Evolutionary conservation across 2,329 filamentous ascomycete species (phyloP), one percentile per base, ranked within the genome.

Genomic region (Phaeophleospora eucalypticola): DNA sequence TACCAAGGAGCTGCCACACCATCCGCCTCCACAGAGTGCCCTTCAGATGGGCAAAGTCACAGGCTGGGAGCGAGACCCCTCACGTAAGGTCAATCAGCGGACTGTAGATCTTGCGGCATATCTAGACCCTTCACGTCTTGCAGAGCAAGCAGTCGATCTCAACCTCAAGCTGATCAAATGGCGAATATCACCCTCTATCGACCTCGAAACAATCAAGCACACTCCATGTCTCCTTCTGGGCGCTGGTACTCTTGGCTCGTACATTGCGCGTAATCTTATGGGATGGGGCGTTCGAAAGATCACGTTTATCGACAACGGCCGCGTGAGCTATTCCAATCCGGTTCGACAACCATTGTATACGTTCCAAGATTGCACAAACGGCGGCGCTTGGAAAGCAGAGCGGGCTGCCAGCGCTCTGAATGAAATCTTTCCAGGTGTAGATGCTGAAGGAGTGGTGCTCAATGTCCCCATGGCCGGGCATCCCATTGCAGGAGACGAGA

Each of bases 131-230:
- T 75, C 79, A 27, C 83, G 84, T 58, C 75, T 97, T 15, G 93
- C 93, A 17, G 90, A 97, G 64, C 89, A 95, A 65, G 89, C 90
- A 0, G 91, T 97, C 8, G 93, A 98, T 62, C 77, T 98, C 48
- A 98, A 98, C 62, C 76, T 97, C 50, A 97, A 97, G 70, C 78
- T 98, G 48, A 98, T 98, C 84, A 98, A 96, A 71, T 98, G 93
- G 93, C 84, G 93, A 33, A 89, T 98, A 60, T 88, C 89, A 6
- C 93, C 93, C 0, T 83, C 84, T 41, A 78, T 98, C 34, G 80
- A 97, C 64, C 79, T 98, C 8, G 89, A 96, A 21, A 80, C 80
- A 21, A 90, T 97, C 64, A 96, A 95, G 63, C 80, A 84, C 47
- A 91, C 89, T 3, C 95, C 84, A 63, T 98, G 93, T 63, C 78